These are phyloP conservation scores for Heliocybe sulcata DNA, from an alignment of 1,284 basidiomycete species.

Conservation along the genomic window DNA sequence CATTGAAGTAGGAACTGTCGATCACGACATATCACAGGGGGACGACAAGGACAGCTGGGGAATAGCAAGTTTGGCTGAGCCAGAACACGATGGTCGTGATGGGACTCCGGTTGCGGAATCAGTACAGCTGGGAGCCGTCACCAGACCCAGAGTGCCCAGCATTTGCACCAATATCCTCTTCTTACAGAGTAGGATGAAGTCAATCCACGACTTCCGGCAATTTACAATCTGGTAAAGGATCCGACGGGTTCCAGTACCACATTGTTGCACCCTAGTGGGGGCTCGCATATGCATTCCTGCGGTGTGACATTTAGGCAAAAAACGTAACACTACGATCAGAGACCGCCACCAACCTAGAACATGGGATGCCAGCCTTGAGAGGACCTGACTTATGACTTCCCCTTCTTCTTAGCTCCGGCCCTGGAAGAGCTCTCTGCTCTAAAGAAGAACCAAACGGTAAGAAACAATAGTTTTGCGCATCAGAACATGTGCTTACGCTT, in stretches of 20 bases:
- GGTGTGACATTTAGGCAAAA: too few relatives aligned
- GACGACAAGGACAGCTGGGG: background rate
- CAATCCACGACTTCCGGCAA: too few relatives aligned
- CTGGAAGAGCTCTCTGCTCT: background rate
- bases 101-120: background rate
- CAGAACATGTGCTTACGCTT: constrained; percentile 32
- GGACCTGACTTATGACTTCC: background rate
- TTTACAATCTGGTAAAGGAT: too few relatives aligned
- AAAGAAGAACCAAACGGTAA: background rate
- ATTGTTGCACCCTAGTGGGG: too few relatives aligned
- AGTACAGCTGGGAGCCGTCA: too few relatives aligned
- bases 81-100: background rate
- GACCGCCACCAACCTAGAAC: background rate
- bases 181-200: too few relatives aligned
- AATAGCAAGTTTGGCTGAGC: background rate
- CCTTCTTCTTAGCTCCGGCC: background rate
- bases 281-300: too few relatives aligned
- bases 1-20: background rate
- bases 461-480: background rate
- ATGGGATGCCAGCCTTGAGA: background rate
- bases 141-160: too few relatives aligned
- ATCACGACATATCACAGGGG: background rate
- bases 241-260: too few relatives aligned
- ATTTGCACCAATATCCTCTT: too few relatives aligned
- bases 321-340: too few relatives aligned